These are phyloP conservation scores for Zasmidium angulare DNA, from an alignment of 2,329 filamentous ascomycete genomes.

Conservation along the genomic window DNA sequence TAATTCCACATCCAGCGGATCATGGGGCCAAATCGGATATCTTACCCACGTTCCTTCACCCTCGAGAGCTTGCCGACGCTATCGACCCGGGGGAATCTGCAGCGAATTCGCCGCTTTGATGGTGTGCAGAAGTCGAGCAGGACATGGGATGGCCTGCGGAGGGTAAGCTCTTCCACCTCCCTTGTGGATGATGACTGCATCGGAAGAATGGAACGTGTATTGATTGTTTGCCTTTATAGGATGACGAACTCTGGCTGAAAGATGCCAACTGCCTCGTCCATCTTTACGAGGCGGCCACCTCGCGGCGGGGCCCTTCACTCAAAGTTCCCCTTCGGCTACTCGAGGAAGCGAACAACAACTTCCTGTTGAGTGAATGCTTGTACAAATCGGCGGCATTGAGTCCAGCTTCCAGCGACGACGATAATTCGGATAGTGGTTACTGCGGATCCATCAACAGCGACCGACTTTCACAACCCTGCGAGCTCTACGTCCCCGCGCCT, in stretches of 20 bases:
- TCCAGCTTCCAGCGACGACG: conserved; percentile 25
- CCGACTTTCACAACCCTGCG: conserved; percentile 32
- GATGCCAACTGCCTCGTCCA: conserved; percentile 70
- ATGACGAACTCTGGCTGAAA: conserved; percentile 68
- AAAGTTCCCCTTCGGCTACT: conserved; percentile 61
- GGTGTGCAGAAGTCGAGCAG: conserved; percentile 16
- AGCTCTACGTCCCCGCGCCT: conserved; percentile 71
- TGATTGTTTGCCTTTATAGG: conserved; percentile 55
- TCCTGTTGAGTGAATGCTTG: conserved; percentile 55
- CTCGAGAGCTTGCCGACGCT: not conserved
- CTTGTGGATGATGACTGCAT: not conserved
- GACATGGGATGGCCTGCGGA: conserved; percentile 20
- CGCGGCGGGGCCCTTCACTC: conserved; percentile 66
- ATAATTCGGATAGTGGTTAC: conserved; percentile 30
- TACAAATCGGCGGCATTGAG: conserved; percentile 12
- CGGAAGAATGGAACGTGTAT: not conserved
- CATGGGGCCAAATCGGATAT: not conserved
- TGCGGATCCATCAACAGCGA: conserved; percentile 15
- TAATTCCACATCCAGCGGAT: not conserved
- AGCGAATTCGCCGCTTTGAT: conserved; percentile 15
- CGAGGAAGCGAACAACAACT: conserved; percentile 58
- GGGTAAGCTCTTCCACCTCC: conserved; percentile 2
- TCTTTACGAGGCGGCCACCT: conserved; percentile 65
- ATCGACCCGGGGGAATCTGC: not conserved
- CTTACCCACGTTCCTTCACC: not conserved